Base-by-base conservation (phyloP, 139 green algal genomes). In the Parachlorella kessleri region DNA sequence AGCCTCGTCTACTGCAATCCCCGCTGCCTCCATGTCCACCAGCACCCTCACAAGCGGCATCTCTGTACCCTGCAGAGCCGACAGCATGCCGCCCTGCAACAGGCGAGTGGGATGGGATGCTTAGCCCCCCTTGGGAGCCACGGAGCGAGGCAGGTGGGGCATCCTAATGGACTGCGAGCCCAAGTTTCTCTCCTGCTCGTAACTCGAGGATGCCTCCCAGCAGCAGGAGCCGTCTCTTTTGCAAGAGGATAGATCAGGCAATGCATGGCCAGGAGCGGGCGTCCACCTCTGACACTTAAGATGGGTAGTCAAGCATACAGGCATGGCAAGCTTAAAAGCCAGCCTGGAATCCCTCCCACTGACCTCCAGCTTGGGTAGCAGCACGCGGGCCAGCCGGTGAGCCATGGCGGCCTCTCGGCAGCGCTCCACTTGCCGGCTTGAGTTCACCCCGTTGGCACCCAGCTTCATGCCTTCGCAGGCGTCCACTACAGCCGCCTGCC, bases 31-130 rank as follows among this genome's bases (percentile, higher is more conserved):
- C 89, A 96, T 93, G 41, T 73, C 66, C 6, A 85, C 90, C 53
- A 96, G 84, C 65, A 96, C 86, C 0, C 71, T 66, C 78, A 94
- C 90, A 67, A 96, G 77, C 2, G 90, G 94, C 90, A 95, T 94
- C 88, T 96, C 90, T 1, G 91, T 72, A 5, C 59, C 23, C 37
- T 53, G 63, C 76, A 95, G 79, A 6, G 85, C 69, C 30, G 74
- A n/a, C 66, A 91, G 32, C 74, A 93, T 35, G 14, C 48, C 48
- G 48, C 48, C 48, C 48, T 59, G 48, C 48, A 59, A 28, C 14
- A 14, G 21, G 14, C 14, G 48, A 59, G 21, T n/a, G n/a, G n/a
- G n/a, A n/a, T n/a, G n/a, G n/a, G n/a, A n/a, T n/a, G n/a, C n/a
- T n/a, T n/a, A n/a, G n/a, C n/a, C n/a, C n/a, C n/a, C n/a, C n/a